A percentile compares a stretch with the other conserved stretches of the same genome.
Evolutionary conservation across 1,284 basidiomycete species (phyloP).

Genomic region (Mycena sp.): DNA sequence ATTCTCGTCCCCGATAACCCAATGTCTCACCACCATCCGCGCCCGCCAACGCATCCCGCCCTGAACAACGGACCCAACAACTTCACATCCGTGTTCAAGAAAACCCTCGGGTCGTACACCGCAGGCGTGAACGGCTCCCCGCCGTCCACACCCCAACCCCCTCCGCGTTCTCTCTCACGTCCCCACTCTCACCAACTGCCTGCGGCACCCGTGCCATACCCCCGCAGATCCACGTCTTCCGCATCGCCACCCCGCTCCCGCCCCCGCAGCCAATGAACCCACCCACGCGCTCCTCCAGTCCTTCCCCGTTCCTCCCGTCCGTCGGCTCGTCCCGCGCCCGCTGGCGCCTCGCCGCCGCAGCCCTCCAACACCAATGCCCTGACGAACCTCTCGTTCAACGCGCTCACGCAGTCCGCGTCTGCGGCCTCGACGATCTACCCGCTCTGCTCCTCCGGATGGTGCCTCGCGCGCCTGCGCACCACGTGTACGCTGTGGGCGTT

Average conservation of each 20-base stretch:
- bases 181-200: conserved; percentile 35
- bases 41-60: conserved; percentile 39
- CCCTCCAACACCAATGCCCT: conserved; percentile 32
- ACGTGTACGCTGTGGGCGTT: conserved; percentile 94
- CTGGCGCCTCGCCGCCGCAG: conserved; percentile 38
- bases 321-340: conserved; percentile 32
- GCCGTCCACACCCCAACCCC: conserved; percentile 41
- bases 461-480: conserved; percentile 79
- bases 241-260: conserved; percentile 26
- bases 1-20: conserved; percentile 46
- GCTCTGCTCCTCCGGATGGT: conserved; percentile 82
- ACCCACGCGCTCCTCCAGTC: conserved; percentile 22
- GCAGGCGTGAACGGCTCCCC: conserved; percentile 15
- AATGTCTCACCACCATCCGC: conserved; percentile 34
- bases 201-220: conserved; percentile 17
- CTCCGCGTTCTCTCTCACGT: conserved; percentile 33
- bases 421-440: conserved; percentile 66
- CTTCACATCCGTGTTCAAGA: conserved; percentile 28
- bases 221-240: conserved; percentile 31
- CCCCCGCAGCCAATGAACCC: conserved; percentile 26
- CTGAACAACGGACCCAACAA: conserved; percentile 26
- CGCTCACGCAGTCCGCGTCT: conserved; percentile 68
- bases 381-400: conserved; percentile 48
- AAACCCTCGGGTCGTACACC: conserved; percentile 20
- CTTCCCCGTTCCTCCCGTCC: conserved; percentile 33